Conservation (phyloP, 495 filamentous ascomycete genomes). For the Penicillium ucsense region DNA sequence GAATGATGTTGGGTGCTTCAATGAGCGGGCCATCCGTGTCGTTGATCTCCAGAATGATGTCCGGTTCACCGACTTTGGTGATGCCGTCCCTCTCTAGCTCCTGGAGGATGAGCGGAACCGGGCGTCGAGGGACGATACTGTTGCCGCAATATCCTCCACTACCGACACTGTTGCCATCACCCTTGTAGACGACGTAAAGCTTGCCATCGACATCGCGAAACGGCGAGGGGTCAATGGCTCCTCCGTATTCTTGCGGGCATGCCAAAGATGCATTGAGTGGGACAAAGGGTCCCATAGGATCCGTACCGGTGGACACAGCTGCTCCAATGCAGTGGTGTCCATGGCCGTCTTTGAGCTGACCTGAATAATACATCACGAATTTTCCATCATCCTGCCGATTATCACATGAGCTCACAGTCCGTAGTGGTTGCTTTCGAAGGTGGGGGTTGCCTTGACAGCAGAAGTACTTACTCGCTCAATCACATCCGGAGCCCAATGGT, state of each 20-base stretch:
- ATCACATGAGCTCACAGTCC: neutral
- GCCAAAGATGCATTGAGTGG: conserved; percentile 29
- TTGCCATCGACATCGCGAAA: conserved; percentile 42
- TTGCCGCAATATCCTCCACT: conserved; percentile 47
- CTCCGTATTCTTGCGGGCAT: conserved; percentile 41
- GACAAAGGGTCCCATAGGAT: conserved; percentile 40
- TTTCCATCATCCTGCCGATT: conserved; percentile 24
- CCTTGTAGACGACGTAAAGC: conserved; percentile 49
- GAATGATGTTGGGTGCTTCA: conserved; percentile 47
- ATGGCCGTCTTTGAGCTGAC: conserved; percentile 21
- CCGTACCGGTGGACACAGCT: conserved; percentile 26
- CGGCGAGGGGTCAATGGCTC: conserved; percentile 47
- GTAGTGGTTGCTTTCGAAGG: neutral
- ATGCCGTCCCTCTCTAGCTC: conserved; percentile 42
- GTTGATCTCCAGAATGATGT: conserved; percentile 42
- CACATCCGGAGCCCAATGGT: conserved; percentile 29
- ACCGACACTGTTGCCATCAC: conserved; percentile 49
- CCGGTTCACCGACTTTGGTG: conserved; percentile 36
- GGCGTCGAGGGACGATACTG: conserved; percentile 27
- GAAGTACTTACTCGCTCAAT: conserved; percentile 20
- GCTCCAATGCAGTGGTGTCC: conserved; percentile 44
- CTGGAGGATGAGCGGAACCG: conserved; percentile 51
- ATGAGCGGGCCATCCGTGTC: conserved; percentile 47
- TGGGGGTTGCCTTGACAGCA: neutral
- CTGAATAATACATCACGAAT: conserved; percentile 50